Evolutionary conservation across 1,284 basidiomycete genomes (phyloP).

Genomic region (Austroboletus niveus): DNA sequence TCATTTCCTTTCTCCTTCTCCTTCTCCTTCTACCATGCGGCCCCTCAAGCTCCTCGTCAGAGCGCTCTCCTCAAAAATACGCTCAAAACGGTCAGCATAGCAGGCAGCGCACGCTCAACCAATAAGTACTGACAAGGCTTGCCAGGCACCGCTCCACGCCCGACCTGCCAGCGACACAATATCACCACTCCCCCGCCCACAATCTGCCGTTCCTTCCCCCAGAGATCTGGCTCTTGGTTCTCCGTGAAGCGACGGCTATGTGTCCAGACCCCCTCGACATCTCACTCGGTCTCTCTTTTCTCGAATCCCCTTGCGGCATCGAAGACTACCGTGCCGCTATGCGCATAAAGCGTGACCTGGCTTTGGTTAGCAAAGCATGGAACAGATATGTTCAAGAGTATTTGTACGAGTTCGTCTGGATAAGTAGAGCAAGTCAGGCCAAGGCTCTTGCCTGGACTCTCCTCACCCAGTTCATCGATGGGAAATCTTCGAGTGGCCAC

Average conservation of each 20-base stretch:
- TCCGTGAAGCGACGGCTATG: slow-evolving; percentile 49
- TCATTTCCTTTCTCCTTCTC: background rate
- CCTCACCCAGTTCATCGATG: slow-evolving; percentile 44
- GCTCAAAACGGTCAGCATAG: slow-evolving; percentile 16
- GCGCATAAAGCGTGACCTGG: slow-evolving; percentile 47
- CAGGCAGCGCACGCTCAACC: background rate
- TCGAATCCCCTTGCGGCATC: slow-evolving; percentile 40
- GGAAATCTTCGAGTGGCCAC: slow-evolving; percentile 43
- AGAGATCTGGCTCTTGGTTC: slow-evolving; percentile 60
- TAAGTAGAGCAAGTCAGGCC: slow-evolving; percentile 56
- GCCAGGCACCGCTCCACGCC: slow-evolving; percentile 9
- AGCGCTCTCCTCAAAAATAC: slow-evolving; percentile 15
- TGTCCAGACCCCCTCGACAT: slow-evolving; percentile 46
- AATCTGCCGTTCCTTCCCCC: slow-evolving; percentile 47
- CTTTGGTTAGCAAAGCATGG: slow-evolving; percentile 57
- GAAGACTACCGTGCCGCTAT: slow-evolving; percentile 47
- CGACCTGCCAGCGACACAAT: slow-evolving; percentile 11
- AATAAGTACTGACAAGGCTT: slow-evolving; percentile 3
- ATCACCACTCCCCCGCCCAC: slow-evolving; percentile 30
- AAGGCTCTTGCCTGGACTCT: slow-evolving; percentile 54
- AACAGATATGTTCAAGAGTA: slow-evolving; percentile 50
- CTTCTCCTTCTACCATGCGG: slow-evolving; percentile 12
- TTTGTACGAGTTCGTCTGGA: slow-evolving; percentile 69
- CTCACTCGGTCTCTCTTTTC: slow-evolving; percentile 48
- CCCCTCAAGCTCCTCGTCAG: slow-evolving; percentile 13